These are phyloP conservation scores for Yamadazyma spencermartinsiae DNA, from an alignment of 1,139 yeast species.

Conservation along the genomic window DNA sequence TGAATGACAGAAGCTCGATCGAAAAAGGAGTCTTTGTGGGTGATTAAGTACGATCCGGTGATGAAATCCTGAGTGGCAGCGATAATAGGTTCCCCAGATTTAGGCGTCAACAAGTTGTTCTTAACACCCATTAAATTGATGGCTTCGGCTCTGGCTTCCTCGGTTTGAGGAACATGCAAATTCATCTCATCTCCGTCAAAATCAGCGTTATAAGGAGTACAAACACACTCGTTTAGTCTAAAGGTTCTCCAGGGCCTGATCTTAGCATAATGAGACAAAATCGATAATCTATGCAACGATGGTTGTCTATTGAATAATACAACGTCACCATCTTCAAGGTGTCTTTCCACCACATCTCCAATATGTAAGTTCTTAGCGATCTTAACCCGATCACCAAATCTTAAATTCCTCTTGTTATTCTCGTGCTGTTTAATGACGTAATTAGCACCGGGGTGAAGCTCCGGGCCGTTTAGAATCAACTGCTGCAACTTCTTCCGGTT, in stretches of 20 bases:
- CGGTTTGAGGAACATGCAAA: slow-evolving; percentile 97
- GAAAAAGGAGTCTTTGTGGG: slow-evolving; percentile 90
- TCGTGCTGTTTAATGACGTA: slow-evolving; percentile 83
- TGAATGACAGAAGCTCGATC: slow-evolving; percentile 86
- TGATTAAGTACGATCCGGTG: slow-evolving; percentile 89
- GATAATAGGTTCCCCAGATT: slow-evolving; percentile 98
- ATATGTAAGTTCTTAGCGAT: slow-evolving; percentile 73
- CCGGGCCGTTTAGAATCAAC: slow-evolving; percentile 82
- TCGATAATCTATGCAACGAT: slow-evolving; percentile 90
- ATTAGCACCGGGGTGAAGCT: slow-evolving; percentile 94
- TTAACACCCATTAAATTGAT: slow-evolving; percentile 98
- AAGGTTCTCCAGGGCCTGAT: slow-evolving; percentile 98
- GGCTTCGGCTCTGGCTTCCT: slow-evolving; percentile 98
- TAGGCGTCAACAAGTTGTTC: slow-evolving; percentile 90
- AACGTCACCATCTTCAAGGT: slow-evolving; percentile 94
- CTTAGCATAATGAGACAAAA: slow-evolving; percentile 92
- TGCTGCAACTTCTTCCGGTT: slow-evolving; percentile 75
- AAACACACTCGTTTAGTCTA: slow-evolving; percentile 96
- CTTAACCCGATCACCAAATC: slow-evolving; percentile 83
- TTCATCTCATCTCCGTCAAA: slow-evolving; percentile 99
- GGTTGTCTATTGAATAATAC: slow-evolving; percentile 98
- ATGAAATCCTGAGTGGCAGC: slow-evolving; percentile 99
- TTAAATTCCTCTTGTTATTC: slow-evolving; percentile 79
- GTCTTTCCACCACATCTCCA: slow-evolving; percentile 98
- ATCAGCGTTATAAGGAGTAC: slow-evolving; percentile 99